Conservation (phyloP, 139 green algal species). For the Picochlorum sp. region DNA sequence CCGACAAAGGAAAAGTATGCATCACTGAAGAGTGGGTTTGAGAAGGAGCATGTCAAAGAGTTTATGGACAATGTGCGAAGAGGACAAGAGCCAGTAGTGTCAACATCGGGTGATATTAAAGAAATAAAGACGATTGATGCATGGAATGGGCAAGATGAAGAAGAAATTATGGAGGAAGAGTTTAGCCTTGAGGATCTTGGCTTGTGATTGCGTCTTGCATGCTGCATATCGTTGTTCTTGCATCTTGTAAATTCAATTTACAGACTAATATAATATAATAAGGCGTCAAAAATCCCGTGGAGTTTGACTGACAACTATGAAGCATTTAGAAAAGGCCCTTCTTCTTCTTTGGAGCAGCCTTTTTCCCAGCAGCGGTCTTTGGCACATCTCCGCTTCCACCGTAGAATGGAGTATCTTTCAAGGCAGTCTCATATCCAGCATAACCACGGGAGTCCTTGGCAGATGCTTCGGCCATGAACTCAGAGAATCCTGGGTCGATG, state of each 20-base stretch:
- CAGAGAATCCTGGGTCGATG: conserved; percentile 18
- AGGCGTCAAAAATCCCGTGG: too few species aligned
- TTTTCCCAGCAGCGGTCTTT: not conserved
- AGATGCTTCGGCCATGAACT: conserved; percentile 4
- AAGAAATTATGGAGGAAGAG: conserved; percentile 64
- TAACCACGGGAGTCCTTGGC: conserved; percentile 9
- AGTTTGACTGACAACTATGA: not conserved
- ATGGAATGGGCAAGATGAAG: conserved; percentile 78
- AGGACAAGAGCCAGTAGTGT: conserved; percentile 26
- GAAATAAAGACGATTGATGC: conserved; percentile 18
- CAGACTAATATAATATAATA: too few species aligned
- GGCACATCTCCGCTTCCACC: conserved; percentile 18
- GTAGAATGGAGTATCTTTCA: conserved; percentile 30
- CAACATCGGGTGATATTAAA: conserved; percentile 20
- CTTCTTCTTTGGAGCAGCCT: conserved; percentile 5
- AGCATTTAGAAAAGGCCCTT: not conserved
- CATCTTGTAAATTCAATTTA: too few species aligned
- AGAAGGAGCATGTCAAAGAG: conserved; percentile 33
- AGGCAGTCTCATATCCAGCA: conserved; percentile 21
- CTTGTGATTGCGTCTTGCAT: not conserved
- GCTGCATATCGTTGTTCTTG: too few species aligned
- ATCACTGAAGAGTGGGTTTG: conserved; percentile 33
- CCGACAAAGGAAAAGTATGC: conserved; percentile 43
- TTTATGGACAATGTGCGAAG: conserved; percentile 45
- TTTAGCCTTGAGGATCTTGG: conserved; percentile 74